These are phyloP conservation scores for Trichoderma guizhouense DNA, from an alignment of 2,329 filamentous ascomycete genomes.

Conservation along the genomic window DNA sequence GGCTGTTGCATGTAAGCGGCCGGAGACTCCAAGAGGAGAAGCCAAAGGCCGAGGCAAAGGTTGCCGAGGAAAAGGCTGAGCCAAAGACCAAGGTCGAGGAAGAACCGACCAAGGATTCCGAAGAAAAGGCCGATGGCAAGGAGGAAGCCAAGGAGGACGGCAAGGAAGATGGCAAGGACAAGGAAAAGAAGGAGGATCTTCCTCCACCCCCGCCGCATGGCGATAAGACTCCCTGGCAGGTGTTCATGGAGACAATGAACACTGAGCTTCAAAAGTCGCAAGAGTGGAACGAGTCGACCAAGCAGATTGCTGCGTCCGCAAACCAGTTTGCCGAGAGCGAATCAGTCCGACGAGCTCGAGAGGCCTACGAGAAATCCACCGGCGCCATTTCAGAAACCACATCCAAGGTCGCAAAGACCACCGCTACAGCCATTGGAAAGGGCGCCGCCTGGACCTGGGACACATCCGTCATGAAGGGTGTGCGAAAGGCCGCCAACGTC, in stretches of 20 bases:
- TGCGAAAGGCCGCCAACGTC: slow-evolving; percentile 78
- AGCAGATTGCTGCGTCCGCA: slow-evolving; percentile 83
- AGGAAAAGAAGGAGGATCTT: slow-evolving; percentile 63
- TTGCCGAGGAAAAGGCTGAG: slow-evolving; percentile 8
- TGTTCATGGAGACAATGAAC: slow-evolving; percentile 95
- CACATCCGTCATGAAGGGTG: slow-evolving; percentile 85
- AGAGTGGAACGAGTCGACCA: slow-evolving; percentile 98
- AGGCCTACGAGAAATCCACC: slow-evolving; percentile 83
- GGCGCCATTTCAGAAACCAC: slow-evolving; percentile 78
- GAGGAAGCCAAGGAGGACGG: slow-evolving; percentile 44
- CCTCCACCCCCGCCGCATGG: slow-evolving; percentile 94
- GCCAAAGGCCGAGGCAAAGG: slow-evolving; percentile 23
- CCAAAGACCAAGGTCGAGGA: slow-evolving; percentile 21
- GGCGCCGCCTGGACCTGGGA: slow-evolving; percentile 97
- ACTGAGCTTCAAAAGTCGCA: slow-evolving; percentile 94
- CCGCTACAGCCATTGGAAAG: slow-evolving; percentile 82
- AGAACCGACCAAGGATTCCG: slow-evolving; percentile 37
- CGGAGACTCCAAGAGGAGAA: slow-evolving; percentile 33
- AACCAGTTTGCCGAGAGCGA: slow-evolving; percentile 93
- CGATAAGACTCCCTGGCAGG: slow-evolving; percentile 97
- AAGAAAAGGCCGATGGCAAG: slow-evolving; percentile 43
- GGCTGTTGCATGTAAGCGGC: slow-evolving; percentile 34
- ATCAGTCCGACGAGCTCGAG: slow-evolving; percentile 77
- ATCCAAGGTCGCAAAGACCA: slow-evolving; percentile 76
- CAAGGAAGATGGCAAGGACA: slow-evolving; percentile 47